Evolutionary conservation across 805 yeast species (phyloP).

Genomic region (Ogataea minuta): DNA sequence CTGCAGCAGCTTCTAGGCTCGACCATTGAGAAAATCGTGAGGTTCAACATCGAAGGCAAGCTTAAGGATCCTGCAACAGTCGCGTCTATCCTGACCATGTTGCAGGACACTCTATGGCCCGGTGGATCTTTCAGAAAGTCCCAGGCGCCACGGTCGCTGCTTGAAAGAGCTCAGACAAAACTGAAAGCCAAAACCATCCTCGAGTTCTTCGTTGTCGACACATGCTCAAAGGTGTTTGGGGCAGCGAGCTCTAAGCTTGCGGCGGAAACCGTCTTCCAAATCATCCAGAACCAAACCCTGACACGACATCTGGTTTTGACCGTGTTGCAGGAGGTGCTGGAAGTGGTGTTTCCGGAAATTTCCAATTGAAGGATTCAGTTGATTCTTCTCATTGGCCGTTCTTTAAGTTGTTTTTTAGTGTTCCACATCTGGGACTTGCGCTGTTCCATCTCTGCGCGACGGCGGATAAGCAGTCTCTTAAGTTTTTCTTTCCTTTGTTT

Average conservation of each 20-base stretch:
- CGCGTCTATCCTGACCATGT: constrained; percentile 35
- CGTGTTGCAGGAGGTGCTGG: constrained; percentile 55
- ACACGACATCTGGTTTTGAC: constrained; percentile 62
- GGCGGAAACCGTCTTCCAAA: constrained; percentile 52
- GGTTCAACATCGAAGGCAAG: constrained; percentile 40
- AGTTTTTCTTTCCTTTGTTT: background rate
- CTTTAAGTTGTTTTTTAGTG: constrained; percentile 3
- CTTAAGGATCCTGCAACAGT: constrained; percentile 46
- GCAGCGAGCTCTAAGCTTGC: constrained; percentile 61
- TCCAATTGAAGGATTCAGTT: constrained; percentile 1
- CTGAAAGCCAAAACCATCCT: constrained; percentile 58
- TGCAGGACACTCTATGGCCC: constrained; percentile 46
- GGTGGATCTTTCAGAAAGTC: constrained; percentile 48
- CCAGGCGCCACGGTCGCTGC: constrained; percentile 42
- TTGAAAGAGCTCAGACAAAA: constrained; percentile 51
- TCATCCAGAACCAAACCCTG: constrained; percentile 71
- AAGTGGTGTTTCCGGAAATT: constrained; percentile 43
- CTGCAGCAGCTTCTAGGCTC: constrained; percentile 86
- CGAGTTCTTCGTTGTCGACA: constrained; percentile 56
- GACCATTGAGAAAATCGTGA: constrained; percentile 67
- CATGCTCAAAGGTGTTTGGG: constrained; percentile 75
- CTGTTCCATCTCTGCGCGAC: constrained; percentile 6
- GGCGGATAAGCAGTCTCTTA: constrained; percentile 5
- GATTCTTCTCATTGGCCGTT: constrained; percentile 5
- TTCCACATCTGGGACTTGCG: constrained; percentile 12